These are phyloP conservation scores for Codiaeum variegatum DNA, from an alignment of 441 rosid genomes.

Conservation along the genomic window DNA sequence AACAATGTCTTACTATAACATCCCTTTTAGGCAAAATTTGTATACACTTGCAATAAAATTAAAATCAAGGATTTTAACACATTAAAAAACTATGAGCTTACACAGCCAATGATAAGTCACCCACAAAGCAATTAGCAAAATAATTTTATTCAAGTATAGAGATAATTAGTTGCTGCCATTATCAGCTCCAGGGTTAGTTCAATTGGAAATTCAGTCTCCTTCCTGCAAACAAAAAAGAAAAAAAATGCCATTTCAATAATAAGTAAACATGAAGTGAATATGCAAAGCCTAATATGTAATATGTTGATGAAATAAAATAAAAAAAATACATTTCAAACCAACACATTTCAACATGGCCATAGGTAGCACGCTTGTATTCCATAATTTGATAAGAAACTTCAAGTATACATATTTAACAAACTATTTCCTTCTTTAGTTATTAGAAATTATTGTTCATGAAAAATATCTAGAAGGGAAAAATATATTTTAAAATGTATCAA, in stretches of 20 bases:
- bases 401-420: background rate
- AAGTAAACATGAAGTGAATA: background rate
- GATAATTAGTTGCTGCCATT: slow-evolving; percentile 99
- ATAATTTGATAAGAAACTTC: too few relatives aligned
- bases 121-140: slow-evolving; percentile 15
- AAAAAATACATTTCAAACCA: background rate
- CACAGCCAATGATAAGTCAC: slow-evolving; percentile 9
- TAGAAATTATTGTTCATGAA: background rate
- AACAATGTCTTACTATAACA: slow-evolving; percentile 17
- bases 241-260: slow-evolving; percentile 20
- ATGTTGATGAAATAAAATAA: background rate
- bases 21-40: slow-evolving; percentile 13
- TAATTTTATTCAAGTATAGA: slow-evolving; percentile 56
- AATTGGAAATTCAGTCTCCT: slow-evolving; percentile 85
- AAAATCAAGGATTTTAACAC: background rate
- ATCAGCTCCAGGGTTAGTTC: slow-evolving; percentile 89
- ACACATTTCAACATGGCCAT: background rate
- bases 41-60: background rate
- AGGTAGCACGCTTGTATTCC: background rate
- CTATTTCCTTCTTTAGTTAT: background rate
- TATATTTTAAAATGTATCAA: background rate
- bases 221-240: slow-evolving; percentile 51
- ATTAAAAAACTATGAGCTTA: slow-evolving; percentile 17
- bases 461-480: background rate
- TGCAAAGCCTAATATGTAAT: background rate